Percentiles rank a stretch among this genome's conserved stretches.
phyloP scores from a whole-genome alignment of 805 yeast genomes.

The Clavispora phyllophila region DNA sequence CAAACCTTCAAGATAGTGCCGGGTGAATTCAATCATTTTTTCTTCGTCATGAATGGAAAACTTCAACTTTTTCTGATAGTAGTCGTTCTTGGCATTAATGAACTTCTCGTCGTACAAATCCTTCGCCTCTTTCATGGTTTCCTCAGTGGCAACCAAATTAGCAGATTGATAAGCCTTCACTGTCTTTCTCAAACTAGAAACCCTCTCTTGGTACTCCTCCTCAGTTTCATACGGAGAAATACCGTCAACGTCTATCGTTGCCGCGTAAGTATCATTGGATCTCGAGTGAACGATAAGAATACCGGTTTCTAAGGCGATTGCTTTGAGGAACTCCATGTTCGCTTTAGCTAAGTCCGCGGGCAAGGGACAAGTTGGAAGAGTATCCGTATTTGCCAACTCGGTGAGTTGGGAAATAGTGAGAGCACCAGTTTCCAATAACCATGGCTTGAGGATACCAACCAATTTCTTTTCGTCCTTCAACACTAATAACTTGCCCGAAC shows the following conservation, averaged over 20 bases:
- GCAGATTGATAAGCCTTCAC: conserved; percentile 66
- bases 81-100: conserved; percentile 76
- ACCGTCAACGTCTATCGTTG: conserved; percentile 69
- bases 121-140: conserved; percentile 42
- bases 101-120: conserved; percentile 71
- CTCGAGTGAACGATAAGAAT: conserved; percentile 61
- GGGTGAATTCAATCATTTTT: conserved; percentile 56
- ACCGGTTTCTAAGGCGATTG: conserved; percentile 63
- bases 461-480: conserved; percentile 71
- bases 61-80: conserved; percentile 75
- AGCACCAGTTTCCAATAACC: conserved; percentile 38
- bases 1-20: conserved; percentile 86
- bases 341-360: conserved; percentile 43
- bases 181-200: conserved; percentile 45
- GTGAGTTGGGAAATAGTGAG: conserved; percentile 29
- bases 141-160: conserved; percentile 56
- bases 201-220: conserved; percentile 56
- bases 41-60: conserved; percentile 61
- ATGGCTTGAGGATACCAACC: conserved; percentile 51
- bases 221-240: conserved; percentile 61
- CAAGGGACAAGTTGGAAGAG: conserved; percentile 29
- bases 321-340: conserved; percentile 57
- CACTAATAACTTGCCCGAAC: conserved; percentile 59
- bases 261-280: conserved; percentile 50
- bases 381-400: conserved; percentile 25